Conservation (phyloP, 305 asterid genomes). For the Plantago coronopus region DNA sequence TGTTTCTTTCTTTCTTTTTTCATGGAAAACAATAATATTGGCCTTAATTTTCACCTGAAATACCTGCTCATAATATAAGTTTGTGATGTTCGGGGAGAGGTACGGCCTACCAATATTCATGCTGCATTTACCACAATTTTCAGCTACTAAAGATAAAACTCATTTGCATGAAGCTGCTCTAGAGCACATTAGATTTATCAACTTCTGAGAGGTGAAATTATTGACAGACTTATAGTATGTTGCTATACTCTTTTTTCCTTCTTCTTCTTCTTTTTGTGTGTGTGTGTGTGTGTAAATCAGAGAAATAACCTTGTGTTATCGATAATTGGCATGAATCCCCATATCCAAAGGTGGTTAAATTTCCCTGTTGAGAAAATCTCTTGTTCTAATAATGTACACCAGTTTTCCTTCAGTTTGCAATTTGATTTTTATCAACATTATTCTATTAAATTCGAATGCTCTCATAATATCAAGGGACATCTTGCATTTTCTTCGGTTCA, state of each 20-base stretch:
- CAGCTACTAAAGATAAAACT: not conserved
- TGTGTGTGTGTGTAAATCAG: not conserved
- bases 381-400: not conserved
- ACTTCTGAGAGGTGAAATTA: not conserved
- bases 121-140: not conserved
- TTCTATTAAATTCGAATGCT: too few species aligned
- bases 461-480: too few species aligned
- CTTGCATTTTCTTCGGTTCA: not conserved
- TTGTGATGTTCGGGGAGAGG: constrained; percentile 1
- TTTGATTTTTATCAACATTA: not conserved
- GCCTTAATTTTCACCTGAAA: not conserved
- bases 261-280: too few species aligned
- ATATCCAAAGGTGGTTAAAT: too few species aligned
- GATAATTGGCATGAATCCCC: not conserved
- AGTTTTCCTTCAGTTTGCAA: not conserved
- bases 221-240: constrained; percentile 2
- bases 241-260: not conserved
- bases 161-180: not conserved
- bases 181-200: constrained; percentile 2
- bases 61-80: not conserved
- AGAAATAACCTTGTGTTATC: not conserved
- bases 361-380: not conserved
- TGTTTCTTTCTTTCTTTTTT: constrained; percentile 1
- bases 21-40: not conserved
- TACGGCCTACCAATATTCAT: not conserved